Base-by-base conservation (phyloP, 345 rosid genomes). In the Ceriops zippeliana region DNA sequence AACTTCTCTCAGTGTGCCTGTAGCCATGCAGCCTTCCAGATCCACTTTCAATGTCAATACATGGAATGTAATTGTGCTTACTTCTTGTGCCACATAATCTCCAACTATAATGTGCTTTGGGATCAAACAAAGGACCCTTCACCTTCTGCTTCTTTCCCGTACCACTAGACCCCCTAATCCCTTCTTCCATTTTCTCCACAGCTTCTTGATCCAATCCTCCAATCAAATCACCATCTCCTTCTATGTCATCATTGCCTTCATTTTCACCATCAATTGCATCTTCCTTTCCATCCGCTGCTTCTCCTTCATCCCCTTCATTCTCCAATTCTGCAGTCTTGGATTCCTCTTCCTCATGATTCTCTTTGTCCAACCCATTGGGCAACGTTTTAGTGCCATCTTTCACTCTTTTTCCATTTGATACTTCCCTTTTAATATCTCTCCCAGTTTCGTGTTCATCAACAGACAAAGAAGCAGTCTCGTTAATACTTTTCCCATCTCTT, bases 1-100 rank as follows among this genome's bases (percentile, higher is more conserved):
- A 93, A 82, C 83, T 93, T 80, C 97, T 88, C 79, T 93, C 98
- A 8, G 79, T 84, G 78, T 91, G 96, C 79, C 97, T 80, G 52
- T 91, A 85, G 65, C 82, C 78, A 71, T 77, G 96, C 69, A 86
- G 47, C 83, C 84, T 89, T 65, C 89, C 86, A n/a, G 72, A 72
- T 52, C 82, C 66, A 67, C 87, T 83, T 65, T 91, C 96, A 63
- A 81, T 78, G 80, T 93, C 98, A 47, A 91, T 87, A 81, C 97
- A 93, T 63, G 98, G 98, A 79, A 93, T 91, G 81, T 89, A 93
- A 79, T 91, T 91, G 67, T 89, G 88, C 82, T 91, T 93, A 86
- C 96, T 93, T 83, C 88, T 89, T 61, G 89, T 86, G 82, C 75
- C 84, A 68, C 98, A 93, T 70, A 87, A 61, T 73, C 84, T 91